Base-by-base conservation (phyloP, 371 early-diverging fungal genomes). In the Actinomucor elegans region DNA sequence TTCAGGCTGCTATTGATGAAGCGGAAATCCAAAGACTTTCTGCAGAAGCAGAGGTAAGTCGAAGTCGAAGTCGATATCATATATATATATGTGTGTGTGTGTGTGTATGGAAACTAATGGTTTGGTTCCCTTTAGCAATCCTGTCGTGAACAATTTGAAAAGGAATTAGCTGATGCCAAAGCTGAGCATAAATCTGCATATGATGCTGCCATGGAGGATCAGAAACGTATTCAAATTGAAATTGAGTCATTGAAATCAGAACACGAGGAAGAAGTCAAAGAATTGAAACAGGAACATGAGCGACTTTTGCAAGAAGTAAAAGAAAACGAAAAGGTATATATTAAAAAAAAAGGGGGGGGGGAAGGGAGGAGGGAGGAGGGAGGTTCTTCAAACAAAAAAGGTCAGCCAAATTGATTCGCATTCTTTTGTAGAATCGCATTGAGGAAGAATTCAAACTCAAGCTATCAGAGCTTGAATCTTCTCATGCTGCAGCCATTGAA, bases 1-100 rank as follows among this genome's bases (percentile, higher is more conserved):
- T 63, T 6, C 64, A 63, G 31, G 55, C 47, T 21, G 58, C 50
- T 5, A 40, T 63, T 18, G 36, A 56, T 41, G 58, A 63, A 44
- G 41, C 27, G 18, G 58, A 63, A 34, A 63, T 63, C 11, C 37
- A 49, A 24, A 57, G 27, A 32, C 5, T 48, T 32, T 50, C 35
- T 11, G 37, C 34, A 40, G 64, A 58, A 20, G 58, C 64, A 7
- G 64, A 63, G 44, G 63, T 57, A 53, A 52, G 26, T 10, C 15
- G 10, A 15, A 32, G 20, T 5, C 20, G 20, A 31, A 2, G 26
- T 5, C 4, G 7, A 23, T 6, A 34, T 34, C n/a, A 10, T 9
- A 36, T 14, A n/a, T n/a, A n/a, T n/a, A n/a, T n/a, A n/a, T 17
- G 17, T 4, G n/a, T 15, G 2, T 18, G 38, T 15, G 8, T 17